These are phyloP conservation scores for Astrothelium macrocarpum DNA, from an alignment of 495 filamentous ascomycete species.

Conservation along the genomic window DNA sequence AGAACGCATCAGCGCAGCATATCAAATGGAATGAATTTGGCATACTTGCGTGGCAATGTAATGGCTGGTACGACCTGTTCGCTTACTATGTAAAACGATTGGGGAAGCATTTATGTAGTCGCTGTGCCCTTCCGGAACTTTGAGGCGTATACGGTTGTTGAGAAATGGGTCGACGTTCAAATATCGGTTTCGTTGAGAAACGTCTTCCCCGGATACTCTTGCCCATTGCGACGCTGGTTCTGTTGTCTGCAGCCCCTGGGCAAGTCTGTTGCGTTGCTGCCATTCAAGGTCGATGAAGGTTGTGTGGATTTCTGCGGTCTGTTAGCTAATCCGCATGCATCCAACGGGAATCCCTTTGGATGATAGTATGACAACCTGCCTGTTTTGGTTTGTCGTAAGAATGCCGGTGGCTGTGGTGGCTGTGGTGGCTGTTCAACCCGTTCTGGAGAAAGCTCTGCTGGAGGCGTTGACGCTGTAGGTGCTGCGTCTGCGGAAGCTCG, in stretches of 20 bases:
- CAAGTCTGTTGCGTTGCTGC: conserved; percentile 49
- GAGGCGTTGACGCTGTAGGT: background rate
- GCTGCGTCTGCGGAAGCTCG: conserved; percentile 10
- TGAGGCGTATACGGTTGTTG: conserved; percentile 73
- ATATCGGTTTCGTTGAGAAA: conserved; percentile 65
- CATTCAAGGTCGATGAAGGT: conserved; percentile 55
- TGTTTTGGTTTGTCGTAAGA: conserved; percentile 28
- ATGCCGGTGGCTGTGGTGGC: conserved; percentile 22
- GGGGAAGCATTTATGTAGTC: conserved; percentile 98
- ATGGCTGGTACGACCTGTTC: conserved; percentile 40
- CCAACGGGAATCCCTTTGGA: background rate
- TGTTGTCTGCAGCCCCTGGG: conserved; percentile 33
- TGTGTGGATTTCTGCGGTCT: conserved; percentile 22
- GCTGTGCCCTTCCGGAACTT: conserved; percentile 65
- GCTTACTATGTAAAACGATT: conserved; percentile 55
- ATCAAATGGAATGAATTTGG: background rate
- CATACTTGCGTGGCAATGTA: conserved; percentile 62
- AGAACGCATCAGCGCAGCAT: background rate
- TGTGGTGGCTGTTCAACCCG: background rate
- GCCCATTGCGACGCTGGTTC: conserved; percentile 45
- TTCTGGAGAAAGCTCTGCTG: background rate
- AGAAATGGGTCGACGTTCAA: conserved; percentile 77
- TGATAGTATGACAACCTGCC: conserved; percentile 21
- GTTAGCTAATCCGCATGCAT: conserved; percentile 13
- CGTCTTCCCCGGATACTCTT: conserved; percentile 41